These are phyloP conservation scores for Boletus sp. DNA, from an alignment of 768 basidiomycete species.

Conservation along the genomic window DNA sequence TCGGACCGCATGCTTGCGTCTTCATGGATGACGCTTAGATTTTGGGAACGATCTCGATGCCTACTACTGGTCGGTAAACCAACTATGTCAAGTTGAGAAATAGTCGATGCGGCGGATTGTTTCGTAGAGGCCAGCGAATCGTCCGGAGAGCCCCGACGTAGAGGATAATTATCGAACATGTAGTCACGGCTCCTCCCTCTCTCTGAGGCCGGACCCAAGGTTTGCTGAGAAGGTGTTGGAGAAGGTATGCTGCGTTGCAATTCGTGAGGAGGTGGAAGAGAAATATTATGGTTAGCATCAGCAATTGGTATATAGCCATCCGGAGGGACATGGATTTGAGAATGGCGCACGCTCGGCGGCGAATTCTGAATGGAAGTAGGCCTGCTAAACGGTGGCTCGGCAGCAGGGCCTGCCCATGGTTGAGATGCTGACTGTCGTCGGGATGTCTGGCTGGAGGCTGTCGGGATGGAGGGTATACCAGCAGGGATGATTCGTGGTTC, in stretches of 20 bases:
- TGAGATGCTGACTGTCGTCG: slow-evolving; percentile 15
- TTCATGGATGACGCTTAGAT: slow-evolving; percentile 33
- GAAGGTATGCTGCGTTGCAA: slow-evolving; percentile 33
- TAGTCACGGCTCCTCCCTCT: slow-evolving; percentile 24
- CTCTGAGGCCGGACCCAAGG: slow-evolving; percentile 19
- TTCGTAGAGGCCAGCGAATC: slow-evolving; percentile 29
- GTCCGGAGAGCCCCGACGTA: slow-evolving; percentile 28
- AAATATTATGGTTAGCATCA: slow-evolving; percentile 38
- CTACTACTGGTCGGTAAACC: slow-evolving; percentile 21
- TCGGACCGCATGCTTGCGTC: slow-evolving; percentile 30
- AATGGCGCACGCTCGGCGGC: slow-evolving; percentile 4
- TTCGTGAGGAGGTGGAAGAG: slow-evolving; percentile 53
- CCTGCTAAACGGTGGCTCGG: slow-evolving; percentile 9
- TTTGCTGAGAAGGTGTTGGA: slow-evolving; percentile 27
- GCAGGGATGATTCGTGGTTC: slow-evolving; percentile 16
- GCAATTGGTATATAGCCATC: slow-evolving; percentile 52
- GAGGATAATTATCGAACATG: slow-evolving; percentile 20
- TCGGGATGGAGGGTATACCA: slow-evolving; percentile 7
- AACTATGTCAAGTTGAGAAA: slow-evolving; percentile 34
- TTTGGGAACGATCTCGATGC: slow-evolving; percentile 23
- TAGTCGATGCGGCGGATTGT: slow-evolving; percentile 28
- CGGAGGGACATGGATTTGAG: slow-evolving; percentile 37
- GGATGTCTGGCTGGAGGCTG: slow-evolving; percentile 14
- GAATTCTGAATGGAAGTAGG: slow-evolving; percentile 25
- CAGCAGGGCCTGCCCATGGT: slow-evolving; percentile 17